These are phyloP conservation scores for Codiaeum variegatum DNA, from an alignment of 441 rosid species.

Conservation along the genomic window DNA sequence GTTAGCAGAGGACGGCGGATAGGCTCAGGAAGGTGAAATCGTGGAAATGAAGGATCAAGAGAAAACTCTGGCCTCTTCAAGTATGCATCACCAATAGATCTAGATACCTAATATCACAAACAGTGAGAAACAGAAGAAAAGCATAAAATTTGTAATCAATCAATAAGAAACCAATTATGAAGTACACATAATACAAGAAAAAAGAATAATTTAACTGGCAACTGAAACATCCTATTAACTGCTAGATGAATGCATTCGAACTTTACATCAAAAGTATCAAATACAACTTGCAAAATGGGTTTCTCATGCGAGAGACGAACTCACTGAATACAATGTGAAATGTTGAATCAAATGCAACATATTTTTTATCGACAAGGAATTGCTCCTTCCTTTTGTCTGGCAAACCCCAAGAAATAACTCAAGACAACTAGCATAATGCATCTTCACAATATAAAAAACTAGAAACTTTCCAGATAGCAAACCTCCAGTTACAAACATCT, in stretches of 20 bases:
- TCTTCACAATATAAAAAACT: background rate
- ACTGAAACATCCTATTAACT: background rate
- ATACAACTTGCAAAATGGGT: background rate
- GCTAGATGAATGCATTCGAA: background rate
- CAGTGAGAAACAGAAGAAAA: slow-evolving; percentile 12
- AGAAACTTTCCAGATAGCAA: slow-evolving; percentile 1
- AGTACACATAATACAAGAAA: background rate
- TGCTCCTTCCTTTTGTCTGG: background rate
- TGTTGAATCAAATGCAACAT: background rate
- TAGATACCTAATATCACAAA: slow-evolving; percentile 59
- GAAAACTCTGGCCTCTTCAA: slow-evolving; percentile 80
- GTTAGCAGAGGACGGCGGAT: slow-evolving; percentile 68
- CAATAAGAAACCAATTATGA: background rate
- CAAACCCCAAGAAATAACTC: background rate
- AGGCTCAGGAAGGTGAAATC: slow-evolving; percentile 70
- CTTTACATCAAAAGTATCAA: background rate
- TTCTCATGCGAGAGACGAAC: background rate
- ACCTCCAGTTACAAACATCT: background rate
- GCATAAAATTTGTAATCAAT: slow-evolving; percentile 5
- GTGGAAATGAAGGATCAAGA: slow-evolving; percentile 70
- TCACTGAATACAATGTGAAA: background rate
- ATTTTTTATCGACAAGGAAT: background rate
- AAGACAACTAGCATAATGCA: background rate
- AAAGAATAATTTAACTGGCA: background rate
- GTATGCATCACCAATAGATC: slow-evolving; percentile 94